These are phyloP conservation scores for Inga leiocalycina DNA, from an alignment of 306 rosid genomes.

Conservation along the genomic window DNA sequence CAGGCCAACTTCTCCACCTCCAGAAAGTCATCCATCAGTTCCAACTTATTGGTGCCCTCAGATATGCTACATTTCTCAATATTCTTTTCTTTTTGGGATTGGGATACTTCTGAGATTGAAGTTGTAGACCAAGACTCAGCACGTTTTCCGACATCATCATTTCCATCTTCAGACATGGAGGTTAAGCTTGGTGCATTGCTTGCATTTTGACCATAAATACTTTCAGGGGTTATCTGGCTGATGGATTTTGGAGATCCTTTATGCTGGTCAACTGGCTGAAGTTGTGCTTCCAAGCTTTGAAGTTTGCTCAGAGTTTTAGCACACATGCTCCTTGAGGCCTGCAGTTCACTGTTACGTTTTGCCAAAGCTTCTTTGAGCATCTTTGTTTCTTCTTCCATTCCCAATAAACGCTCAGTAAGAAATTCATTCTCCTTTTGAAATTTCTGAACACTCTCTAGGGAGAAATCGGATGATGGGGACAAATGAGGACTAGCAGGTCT, in stretches of 20 bases:
- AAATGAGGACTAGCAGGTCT: slow-evolving; percentile 73
- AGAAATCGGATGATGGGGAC: slow-evolving; percentile 65
- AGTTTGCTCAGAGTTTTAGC: slow-evolving; percentile 86
- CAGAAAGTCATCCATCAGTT: slow-evolving; percentile 97
- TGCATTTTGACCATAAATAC: slow-evolving; percentile 65
- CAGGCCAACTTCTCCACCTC: slow-evolving; percentile 98
- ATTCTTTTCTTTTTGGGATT: slow-evolving; percentile 61
- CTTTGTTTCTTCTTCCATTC: slow-evolving; percentile 94
- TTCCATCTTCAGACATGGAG: slow-evolving; percentile 95
- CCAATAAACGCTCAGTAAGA: slow-evolving; percentile 81
- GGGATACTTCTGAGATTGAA: slow-evolving; percentile 63
- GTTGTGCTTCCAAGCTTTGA: slow-evolving; percentile 80
- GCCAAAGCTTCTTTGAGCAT: slow-evolving; percentile 98
- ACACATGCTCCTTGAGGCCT: slow-evolving; percentile 88
- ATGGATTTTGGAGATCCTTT: slow-evolving; percentile 80
- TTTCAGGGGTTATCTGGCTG: slow-evolving; percentile 63
- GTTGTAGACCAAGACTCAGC: slow-evolving; percentile 80
- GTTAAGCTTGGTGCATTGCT: slow-evolving; percentile 79
- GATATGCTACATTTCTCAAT: slow-evolving; percentile 59
- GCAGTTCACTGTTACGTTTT: slow-evolving; percentile 94
- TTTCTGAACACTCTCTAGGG: slow-evolving; percentile 74
- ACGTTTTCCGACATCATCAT: slow-evolving; percentile 73
- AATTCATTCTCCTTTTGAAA: slow-evolving; percentile 95
- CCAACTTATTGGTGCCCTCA: slow-evolving; percentile 68
- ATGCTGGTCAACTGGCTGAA: slow-evolving; percentile 58